These are phyloP conservation scores for Vitis hybrid DNA, from an alignment of 177 flowering plant species.

Conservation along the genomic window DNA sequence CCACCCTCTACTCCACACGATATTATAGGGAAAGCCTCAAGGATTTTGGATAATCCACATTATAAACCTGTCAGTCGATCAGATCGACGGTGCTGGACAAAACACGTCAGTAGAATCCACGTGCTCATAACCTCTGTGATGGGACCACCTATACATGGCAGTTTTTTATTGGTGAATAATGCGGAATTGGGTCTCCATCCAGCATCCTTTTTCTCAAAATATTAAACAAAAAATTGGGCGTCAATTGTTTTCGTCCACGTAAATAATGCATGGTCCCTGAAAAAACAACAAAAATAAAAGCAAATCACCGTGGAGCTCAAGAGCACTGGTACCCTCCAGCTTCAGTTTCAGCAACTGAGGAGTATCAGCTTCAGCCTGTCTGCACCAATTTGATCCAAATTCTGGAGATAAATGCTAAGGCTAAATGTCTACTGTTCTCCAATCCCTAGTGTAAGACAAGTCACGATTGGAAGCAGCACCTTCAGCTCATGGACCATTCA, in stretches of 20 bases:
- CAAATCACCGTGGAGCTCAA: background rate
- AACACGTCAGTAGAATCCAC: background rate
- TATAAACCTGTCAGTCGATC: background rate
- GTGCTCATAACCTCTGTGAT: too few relatives aligned
- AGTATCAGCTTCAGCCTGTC: background rate
- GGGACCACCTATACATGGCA: too few relatives aligned
- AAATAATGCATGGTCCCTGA: conserved; percentile 20
- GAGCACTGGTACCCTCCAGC: background rate
- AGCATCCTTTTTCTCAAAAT: too few relatives aligned
- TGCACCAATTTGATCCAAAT: background rate
- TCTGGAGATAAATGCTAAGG: conserved; percentile 52
- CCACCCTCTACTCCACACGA: conserved; percentile 29
- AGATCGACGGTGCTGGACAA: background rate
- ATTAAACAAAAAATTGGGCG: background rate
- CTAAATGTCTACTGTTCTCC: conserved; percentile 44
- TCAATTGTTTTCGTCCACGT: conserved; percentile 23
- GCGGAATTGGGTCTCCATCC: too few relatives aligned
- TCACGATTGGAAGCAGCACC: conserved; percentile 19
- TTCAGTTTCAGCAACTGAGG: background rate
- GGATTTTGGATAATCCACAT: conserved; percentile 17
- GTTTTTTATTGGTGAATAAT: background rate
- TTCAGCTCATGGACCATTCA: conserved; percentile 26
- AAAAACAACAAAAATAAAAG: background rate
- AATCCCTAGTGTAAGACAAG: conserved; percentile 29
- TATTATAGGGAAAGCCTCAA: background rate